Evolutionary conservation across 176 grass and related monocot species (phyloP).

Genomic region (Avena sativa): DNA sequence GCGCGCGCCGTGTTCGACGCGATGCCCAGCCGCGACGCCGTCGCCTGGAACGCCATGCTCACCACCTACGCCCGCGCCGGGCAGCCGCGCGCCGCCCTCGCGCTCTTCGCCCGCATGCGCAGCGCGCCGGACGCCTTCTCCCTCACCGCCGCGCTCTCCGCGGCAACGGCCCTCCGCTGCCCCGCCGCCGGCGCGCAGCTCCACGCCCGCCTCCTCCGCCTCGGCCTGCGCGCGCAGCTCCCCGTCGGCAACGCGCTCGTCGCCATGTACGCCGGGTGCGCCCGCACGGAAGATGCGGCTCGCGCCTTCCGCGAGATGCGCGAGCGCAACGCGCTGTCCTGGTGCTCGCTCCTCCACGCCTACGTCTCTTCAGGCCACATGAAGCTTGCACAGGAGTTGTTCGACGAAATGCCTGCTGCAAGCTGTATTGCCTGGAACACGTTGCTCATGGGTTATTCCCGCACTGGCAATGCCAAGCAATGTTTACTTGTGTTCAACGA

Average conservation of each 20-base stretch:
- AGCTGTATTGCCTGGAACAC: slow-evolving; percentile 68
- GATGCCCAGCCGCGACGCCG: slow-evolving; percentile 58
- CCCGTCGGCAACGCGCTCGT: slow-evolving; percentile 71
- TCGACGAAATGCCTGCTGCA: slow-evolving; percentile 56
- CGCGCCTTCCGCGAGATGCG: slow-evolving; percentile 62
- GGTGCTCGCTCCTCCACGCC: slow-evolving; percentile 68
- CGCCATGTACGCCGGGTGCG: slow-evolving; percentile 69
- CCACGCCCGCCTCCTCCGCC: slow-evolving; percentile 56
- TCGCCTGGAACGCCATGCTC: slow-evolving; percentile 83
- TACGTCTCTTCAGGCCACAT: slow-evolving; percentile 30
- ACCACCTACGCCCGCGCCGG: slow-evolving; percentile 57
- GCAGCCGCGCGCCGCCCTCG: slow-evolving; percentile 43
- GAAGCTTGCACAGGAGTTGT: slow-evolving; percentile 43
- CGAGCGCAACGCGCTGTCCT: slow-evolving; percentile 56
- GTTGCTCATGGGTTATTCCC: slow-evolving; percentile 61
- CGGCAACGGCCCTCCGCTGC: slow-evolving; percentile 37
- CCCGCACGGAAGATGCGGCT: slow-evolving; percentile 37
- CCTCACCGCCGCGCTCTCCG: slow-evolving; percentile 55
- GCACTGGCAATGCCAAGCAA: slow-evolving; percentile 22
- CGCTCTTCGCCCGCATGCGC: slow-evolving; percentile 52
- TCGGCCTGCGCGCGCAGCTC: slow-evolving; percentile 51
- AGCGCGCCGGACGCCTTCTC: slow-evolving; percentile 54
- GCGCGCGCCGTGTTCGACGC: slow-evolving; percentile 67
- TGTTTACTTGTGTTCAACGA: slow-evolving; percentile 54
- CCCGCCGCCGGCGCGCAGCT: slow-evolving; percentile 45